A percentile compares a stretch with the other conserved stretches of the same genome.
Conservation (phyloP, 2,329 filamentous ascomycete genomes). For the Aspergillus brasiliensis region DNA sequence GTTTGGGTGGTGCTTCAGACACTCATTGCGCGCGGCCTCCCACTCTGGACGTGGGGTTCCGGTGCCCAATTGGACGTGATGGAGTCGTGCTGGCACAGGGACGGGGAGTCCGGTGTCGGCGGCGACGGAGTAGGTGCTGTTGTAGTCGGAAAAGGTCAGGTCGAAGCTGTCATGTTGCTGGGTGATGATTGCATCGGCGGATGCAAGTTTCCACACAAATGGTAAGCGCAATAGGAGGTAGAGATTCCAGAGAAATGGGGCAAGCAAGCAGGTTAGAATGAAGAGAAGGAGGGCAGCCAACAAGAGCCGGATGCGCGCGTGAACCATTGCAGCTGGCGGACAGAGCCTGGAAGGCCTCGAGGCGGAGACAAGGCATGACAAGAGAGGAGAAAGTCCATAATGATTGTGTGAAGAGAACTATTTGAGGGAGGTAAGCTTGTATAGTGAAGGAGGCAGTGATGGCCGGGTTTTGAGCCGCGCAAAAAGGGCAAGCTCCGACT, state of each 20-base stretch:
- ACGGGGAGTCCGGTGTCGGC: background rate
- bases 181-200: background rate
- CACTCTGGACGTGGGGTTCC: constrained; percentile 18
- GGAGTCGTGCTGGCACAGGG: constrained; percentile 3
- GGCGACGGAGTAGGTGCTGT: background rate
- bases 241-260: background rate
- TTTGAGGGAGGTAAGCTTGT: background rate
- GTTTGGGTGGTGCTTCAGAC: constrained; percentile 17
- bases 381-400: background rate
- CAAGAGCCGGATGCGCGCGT: background rate
- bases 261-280: background rate
- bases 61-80: constrained; percentile 21
- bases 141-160: constrained; percentile 10
- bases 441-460: background rate
- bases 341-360: background rate
- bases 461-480: background rate
- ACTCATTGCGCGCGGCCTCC: constrained; percentile 18
- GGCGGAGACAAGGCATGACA: background rate
- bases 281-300: background rate
- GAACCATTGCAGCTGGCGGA: background rate
- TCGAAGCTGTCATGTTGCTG: constrained; percentile 11
- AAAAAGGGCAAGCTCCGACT: too few relatives aligned
- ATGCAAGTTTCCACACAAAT: constrained; percentile 8
- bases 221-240: constrained; percentile 12
- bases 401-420: background rate